phyloP scores from a whole-genome alignment of 176 grass and related monocot genomes.

The Calamus simplicifolius region DNA sequence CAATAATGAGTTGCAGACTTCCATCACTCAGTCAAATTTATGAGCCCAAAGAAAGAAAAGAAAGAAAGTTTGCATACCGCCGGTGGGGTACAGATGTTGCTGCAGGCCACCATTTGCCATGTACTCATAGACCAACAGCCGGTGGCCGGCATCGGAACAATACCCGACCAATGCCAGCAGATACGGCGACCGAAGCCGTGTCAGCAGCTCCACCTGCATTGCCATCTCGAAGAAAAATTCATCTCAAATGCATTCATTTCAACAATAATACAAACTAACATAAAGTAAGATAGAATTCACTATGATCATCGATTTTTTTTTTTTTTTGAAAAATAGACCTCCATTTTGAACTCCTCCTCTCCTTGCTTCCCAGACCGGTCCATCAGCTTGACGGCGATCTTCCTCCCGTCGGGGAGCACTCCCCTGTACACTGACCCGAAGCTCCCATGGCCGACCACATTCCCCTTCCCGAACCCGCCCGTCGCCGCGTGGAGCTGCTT shows the following conservation, averaged over 20 bases:
- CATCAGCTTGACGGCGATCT: conserved; percentile 97
- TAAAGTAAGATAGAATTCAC: neutral
- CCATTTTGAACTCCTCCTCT: conserved; percentile 95
- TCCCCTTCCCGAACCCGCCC: conserved; percentile 54
- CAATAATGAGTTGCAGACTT: no score
- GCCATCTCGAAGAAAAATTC: neutral
- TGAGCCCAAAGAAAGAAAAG: neutral
- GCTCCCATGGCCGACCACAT: conserved; percentile 92
- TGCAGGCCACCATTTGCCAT: conserved; percentile 97
- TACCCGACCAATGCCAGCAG: conserved; percentile 78
- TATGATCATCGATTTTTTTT: no score
- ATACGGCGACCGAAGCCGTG: conserved; percentile 66
- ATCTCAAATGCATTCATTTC: conserved; percentile 8
- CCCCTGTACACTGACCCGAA: conserved; percentile 93
- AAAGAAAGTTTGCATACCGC: conserved; percentile 36
- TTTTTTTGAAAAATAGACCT: conserved; percentile 25
- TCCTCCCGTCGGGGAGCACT: conserved; percentile 63
- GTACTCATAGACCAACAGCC: conserved; percentile 92
- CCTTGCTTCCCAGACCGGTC: conserved; percentile 88
- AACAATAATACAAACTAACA: neutral
- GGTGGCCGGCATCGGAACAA: conserved; percentile 76
- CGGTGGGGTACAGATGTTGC: conserved; percentile 88
- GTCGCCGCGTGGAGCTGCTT: conserved; percentile 75
- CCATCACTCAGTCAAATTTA: no score
- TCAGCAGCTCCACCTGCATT: conserved; percentile 75